phyloP scores from a whole-genome alignment of 352 stramenopile species.

The Salisapilia sapeloensis region DNA sequence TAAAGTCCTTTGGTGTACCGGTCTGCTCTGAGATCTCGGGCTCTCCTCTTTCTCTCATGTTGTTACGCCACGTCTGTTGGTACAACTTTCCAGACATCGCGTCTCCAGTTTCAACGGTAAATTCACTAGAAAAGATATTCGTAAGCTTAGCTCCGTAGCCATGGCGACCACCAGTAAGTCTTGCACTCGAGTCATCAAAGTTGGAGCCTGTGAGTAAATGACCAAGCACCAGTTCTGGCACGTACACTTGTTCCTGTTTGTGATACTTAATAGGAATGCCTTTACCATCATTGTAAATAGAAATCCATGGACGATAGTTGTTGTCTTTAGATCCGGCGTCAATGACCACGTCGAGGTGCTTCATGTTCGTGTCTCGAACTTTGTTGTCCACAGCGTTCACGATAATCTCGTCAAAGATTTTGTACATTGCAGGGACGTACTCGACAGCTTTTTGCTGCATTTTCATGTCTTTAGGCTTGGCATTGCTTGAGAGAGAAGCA shows the following conservation, averaged over 20 bases:
- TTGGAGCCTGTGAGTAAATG: slow-evolving; percentile 98
- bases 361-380: slow-evolving; percentile 64
- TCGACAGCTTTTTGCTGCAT: slow-evolving; percentile 68
- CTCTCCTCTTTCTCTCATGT: slow-evolving; percentile 88
- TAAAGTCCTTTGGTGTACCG: slow-evolving; percentile 87
- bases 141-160: slow-evolving; percentile 95
- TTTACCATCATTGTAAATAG: slow-evolving; percentile 95
- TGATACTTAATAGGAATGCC: slow-evolving; percentile 96
- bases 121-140: slow-evolving; percentile 99
- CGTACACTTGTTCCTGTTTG: slow-evolving; percentile 94
- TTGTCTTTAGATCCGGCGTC: slow-evolving; percentile 38
- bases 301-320: slow-evolving; percentile 78
- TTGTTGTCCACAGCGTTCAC: slow-evolving; percentile 97
- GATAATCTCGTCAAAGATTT: slow-evolving; percentile 99
- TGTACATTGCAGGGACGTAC: slow-evolving; percentile 88
- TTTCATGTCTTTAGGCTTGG: slow-evolving; percentile 10
- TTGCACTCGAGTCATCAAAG: slow-evolving; percentile 96
- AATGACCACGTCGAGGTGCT: slow-evolving; percentile 50
- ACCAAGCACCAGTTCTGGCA: slow-evolving; percentile 96
- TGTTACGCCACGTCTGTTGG: slow-evolving; percentile 90
- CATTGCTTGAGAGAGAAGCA: slow-evolving; percentile 18
- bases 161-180: slow-evolving; percentile 92
- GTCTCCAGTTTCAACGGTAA: slow-evolving; percentile 97
- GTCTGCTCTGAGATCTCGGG: slow-evolving; percentile 67
- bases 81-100: slow-evolving; percentile 53